Evolutionary conservation across 139 green algal species (phyloP).

Genomic region (Eudorina sp.): DNA sequence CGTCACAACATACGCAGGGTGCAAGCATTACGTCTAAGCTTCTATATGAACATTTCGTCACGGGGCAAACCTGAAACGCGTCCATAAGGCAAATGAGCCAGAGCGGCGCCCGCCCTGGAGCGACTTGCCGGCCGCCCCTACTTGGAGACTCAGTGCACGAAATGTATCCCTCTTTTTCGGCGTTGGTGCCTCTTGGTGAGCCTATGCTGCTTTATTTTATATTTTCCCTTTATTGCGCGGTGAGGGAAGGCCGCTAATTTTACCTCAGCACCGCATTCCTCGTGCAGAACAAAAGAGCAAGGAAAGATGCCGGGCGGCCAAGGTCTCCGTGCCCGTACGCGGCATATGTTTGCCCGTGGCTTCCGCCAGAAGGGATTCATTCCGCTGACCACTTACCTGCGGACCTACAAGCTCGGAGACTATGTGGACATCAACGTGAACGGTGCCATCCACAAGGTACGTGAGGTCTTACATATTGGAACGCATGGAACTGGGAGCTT

Average conservation of each 20-base stretch:
- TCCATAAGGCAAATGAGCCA: too few relatives aligned
- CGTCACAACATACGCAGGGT: too few relatives aligned
- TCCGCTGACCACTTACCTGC: constrained; percentile 93
- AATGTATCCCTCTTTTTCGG: constrained; percentile 27
- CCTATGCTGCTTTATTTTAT: not conserved
- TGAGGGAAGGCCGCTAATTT: not conserved
- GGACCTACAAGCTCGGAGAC: constrained; percentile 96
- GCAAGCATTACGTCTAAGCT: too few relatives aligned
- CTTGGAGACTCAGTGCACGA: not conserved
- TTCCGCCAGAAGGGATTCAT: constrained; percentile 94
- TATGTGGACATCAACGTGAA: constrained; percentile 99
- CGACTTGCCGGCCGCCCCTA: not conserved
- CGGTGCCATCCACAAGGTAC: constrained; percentile 93
- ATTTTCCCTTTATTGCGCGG: not conserved
- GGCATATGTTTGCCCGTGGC: constrained; percentile 90
- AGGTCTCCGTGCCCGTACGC: constrained; percentile 88
- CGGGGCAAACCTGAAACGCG: too few relatives aligned
- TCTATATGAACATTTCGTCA: too few relatives aligned
- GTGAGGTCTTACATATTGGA: not conserved
- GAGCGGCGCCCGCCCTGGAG: too few relatives aligned
- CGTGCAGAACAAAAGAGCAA: constrained; percentile 48
- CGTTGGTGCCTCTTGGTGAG: constrained; percentile 32
- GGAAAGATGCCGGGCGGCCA: constrained; percentile 64
- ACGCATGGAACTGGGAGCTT: not conserved
- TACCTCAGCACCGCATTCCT: not conserved